A percentile compares a stretch with the other conserved stretches of the same genome.
These are phyloP conservation scores for Staphylotrichum tortipilum DNA, from an alignment of 495 filamentous ascomycete species.

Conservation along the genomic window DNA sequence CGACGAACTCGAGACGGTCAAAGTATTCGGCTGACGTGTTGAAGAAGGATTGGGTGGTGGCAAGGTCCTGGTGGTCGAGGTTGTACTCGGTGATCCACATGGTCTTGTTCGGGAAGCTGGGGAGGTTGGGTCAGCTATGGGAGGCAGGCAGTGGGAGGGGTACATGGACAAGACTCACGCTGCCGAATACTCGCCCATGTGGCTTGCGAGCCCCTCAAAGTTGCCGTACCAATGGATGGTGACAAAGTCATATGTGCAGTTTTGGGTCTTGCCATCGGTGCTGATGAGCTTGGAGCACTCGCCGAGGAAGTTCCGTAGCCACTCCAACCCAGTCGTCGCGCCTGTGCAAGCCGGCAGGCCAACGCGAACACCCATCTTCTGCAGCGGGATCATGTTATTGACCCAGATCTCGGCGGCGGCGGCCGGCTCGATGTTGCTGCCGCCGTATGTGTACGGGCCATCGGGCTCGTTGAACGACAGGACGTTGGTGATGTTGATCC, in stretches of 20 bases:
- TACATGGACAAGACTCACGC: constrained; percentile 25
- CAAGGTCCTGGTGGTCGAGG: constrained; percentile 39
- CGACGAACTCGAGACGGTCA: constrained; percentile 51
- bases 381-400: constrained; percentile 56
- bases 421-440: constrained; percentile 46
- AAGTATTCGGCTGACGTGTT: constrained; percentile 55
- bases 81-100: constrained; percentile 74
- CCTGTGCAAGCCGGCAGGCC: constrained; percentile 55
- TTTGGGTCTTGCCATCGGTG: constrained; percentile 23
- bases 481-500: constrained; percentile 54
- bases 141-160: no score
- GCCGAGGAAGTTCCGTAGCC: constrained; percentile 54
- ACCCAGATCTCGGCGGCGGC: constrained; percentile 59
- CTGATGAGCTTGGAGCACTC: constrained; percentile 41
- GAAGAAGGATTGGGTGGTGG: constrained; percentile 53
- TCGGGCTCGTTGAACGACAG: constrained; percentile 74
- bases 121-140: background rate
- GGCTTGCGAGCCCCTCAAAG: constrained; percentile 63
- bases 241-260: constrained; percentile 64
- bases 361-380: constrained; percentile 44
- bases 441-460: constrained; percentile 41
- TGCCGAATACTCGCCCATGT: constrained; percentile 53
- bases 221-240: constrained; percentile 71
- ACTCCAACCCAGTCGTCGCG: constrained; percentile 45
- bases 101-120: constrained; percentile 47